phyloP scores from a whole-genome alignment of 2,329 filamentous ascomycete genomes.

The Hypoxylon sp. region DNA sequence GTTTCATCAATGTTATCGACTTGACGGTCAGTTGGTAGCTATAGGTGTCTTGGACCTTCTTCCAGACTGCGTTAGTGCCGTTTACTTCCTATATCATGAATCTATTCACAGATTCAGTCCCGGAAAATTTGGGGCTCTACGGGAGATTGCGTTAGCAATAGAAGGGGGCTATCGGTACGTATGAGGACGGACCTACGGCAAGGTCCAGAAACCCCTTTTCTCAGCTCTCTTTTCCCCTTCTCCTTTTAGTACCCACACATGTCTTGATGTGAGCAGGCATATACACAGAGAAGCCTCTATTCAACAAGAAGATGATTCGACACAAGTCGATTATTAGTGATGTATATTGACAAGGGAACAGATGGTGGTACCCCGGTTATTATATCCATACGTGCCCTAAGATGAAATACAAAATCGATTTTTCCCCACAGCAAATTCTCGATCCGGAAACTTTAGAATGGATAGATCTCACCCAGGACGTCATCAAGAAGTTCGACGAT shows the following conservation, averaged over 20 bases:
- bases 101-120: slow-evolving; percentile 78
- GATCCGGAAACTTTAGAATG: slow-evolving; percentile 76
- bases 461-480: slow-evolving; percentile 69
- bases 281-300: neutral
- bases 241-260: neutral
- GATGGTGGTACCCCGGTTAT: slow-evolving; percentile 84
- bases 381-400: slow-evolving; percentile 87
- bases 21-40: slow-evolving; percentile 82
- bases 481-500: slow-evolving; percentile 67
- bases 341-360: slow-evolving; percentile 19
- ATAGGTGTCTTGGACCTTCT: slow-evolving; percentile 83
- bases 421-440: slow-evolving; percentile 79
- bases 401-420: slow-evolving; percentile 89
- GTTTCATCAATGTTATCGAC: slow-evolving; percentile 85
- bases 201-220: neutral
- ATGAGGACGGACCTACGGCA: neutral
- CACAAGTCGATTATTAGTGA: neutral
- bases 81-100: slow-evolving; percentile 87
- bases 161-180: slow-evolving; percentile 73
- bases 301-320: no score
- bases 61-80: slow-evolving; percentile 82
- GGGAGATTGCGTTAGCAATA: slow-evolving; percentile 78
- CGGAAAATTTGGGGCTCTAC: slow-evolving; percentile 81
- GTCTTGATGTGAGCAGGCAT: neutral
- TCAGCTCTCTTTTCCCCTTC: neutral